phyloP scores from a whole-genome alignment of 768 basidiomycete species.

The Lentinula edodes region DNA sequence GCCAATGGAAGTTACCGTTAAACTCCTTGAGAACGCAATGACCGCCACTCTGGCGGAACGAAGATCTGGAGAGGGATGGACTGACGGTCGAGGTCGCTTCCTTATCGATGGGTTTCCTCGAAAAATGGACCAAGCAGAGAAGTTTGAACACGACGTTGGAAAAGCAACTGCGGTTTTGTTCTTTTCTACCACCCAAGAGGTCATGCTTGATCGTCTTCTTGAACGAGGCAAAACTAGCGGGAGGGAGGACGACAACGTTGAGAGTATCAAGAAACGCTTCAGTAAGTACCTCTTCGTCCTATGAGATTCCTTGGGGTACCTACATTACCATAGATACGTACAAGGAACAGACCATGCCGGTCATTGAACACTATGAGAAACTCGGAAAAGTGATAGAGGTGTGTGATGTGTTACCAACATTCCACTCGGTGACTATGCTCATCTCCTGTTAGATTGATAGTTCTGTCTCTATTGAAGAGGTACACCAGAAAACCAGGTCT shows the following conservation, averaged over 20 bases:
- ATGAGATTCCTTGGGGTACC: neutral
- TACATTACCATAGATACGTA: conserved; percentile 58
- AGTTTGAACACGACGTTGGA: conserved; percentile 89
- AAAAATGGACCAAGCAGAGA: conserved; percentile 96
- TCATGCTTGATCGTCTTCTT: conserved; percentile 81
- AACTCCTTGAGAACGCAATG: conserved; percentile 94
- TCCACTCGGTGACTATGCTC: neutral
- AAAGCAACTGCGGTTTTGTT: conserved; percentile 74
- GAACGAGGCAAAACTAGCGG: conserved; percentile 93
- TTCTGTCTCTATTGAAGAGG: conserved; percentile 61
- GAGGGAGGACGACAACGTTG: conserved; percentile 91
- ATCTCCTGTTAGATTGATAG: conserved; percentile 53
- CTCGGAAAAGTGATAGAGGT: conserved; percentile 78
- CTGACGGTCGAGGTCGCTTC: conserved; percentile 73
- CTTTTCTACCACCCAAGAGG: conserved; percentile 81
- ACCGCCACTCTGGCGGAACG: conserved; percentile 42
- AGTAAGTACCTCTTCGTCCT: conserved; percentile 37
- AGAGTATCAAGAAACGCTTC: conserved; percentile 97
- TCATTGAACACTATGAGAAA: conserved; percentile 75
- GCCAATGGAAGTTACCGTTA: conserved; percentile 95
- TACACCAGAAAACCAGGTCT: conserved; percentile 53
- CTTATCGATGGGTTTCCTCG: conserved; percentile 96
- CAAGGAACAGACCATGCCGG: conserved; percentile 85
- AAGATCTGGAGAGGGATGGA: conserved; percentile 53
- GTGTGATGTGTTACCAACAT: conserved; percentile 12